These are phyloP conservation scores for Ceratocystis destructans DNA, from an alignment of 2,329 filamentous ascomycete species.

Conservation along the genomic window DNA sequence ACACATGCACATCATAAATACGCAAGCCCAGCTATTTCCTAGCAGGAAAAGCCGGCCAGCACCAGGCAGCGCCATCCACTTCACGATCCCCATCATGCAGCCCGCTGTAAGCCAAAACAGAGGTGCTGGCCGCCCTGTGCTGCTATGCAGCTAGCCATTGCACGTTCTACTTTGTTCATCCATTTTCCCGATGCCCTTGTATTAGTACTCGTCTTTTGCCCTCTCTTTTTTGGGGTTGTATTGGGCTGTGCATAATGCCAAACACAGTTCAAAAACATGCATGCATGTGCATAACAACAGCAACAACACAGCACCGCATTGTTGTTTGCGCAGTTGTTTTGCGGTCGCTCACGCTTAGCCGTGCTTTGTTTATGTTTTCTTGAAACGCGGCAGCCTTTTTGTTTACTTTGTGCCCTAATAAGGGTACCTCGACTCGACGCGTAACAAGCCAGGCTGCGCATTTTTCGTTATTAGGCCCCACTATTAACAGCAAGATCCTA, in stretches of 20 bases:
- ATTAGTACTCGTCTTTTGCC: neutral
- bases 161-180: neutral
- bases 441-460: neutral
- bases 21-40: no score
- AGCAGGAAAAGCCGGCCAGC: neutral
- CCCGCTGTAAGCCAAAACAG: neutral
- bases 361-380: no score
- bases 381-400: neutral
- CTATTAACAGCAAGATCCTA: no score
- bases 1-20: no score
- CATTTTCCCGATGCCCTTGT: neutral
- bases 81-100: no score
- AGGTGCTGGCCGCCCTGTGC: neutral
- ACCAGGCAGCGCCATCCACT: neutral
- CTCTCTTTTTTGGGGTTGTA: no score
- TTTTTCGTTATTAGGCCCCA: neutral
- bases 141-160: neutral
- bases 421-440: neutral
- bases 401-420: slow-evolving; percentile 3
- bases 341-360: no score
- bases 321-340: no score
- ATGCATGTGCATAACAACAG: neutral
- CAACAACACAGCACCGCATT: no score
- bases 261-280: neutral
- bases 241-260: slow-evolving; percentile 1